phyloP scores from a whole-genome alignment of 805 yeast species.

The Candida pseudoglaebosa region DNA sequence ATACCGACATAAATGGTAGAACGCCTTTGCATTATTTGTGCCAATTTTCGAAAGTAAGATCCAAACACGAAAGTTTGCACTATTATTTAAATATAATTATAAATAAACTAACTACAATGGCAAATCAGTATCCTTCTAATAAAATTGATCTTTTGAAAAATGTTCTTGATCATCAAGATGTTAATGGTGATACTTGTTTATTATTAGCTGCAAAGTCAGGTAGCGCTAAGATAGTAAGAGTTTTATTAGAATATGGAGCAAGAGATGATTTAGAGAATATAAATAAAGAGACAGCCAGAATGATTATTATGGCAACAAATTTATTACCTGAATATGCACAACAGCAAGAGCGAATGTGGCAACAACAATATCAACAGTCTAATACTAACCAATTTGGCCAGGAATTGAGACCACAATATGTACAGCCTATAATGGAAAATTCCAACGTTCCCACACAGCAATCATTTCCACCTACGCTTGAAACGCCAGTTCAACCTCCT shows the following conservation, averaged over 20 bases:
- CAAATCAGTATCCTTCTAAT: constrained; percentile 33
- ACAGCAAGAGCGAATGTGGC: constrained; percentile 6
- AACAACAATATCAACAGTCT: constrained; percentile 9
- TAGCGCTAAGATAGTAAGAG: constrained; percentile 67
- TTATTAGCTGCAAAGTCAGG: constrained; percentile 75
- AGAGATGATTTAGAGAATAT: constrained; percentile 46
- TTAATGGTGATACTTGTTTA: constrained; percentile 78
- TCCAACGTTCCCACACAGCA: background rate
- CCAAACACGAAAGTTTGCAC: constrained; percentile 72
- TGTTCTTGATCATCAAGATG: constrained; percentile 73
- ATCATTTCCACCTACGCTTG: constrained; percentile 13
- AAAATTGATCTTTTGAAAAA: constrained; percentile 58
- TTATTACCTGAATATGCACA: constrained; percentile 14
- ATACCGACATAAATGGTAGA: constrained; percentile 66
- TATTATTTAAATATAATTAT: constrained; percentile 78
- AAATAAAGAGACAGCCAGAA: constrained; percentile 41
- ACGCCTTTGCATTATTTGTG: constrained; percentile 88
- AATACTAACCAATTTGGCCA: constrained; percentile 4
- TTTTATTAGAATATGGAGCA: constrained; percentile 83
- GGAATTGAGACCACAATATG: constrained; percentile 7
- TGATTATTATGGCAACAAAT: constrained; percentile 39
- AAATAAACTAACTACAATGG: constrained; percentile 58
- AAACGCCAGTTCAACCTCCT: constrained; percentile 27
- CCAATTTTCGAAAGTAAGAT: constrained; percentile 57
- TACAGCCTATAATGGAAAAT: constrained; percentile 5